Evolutionary conservation across 441 rosid species (phyloP).

Genomic region (Hura crepitans): DNA sequence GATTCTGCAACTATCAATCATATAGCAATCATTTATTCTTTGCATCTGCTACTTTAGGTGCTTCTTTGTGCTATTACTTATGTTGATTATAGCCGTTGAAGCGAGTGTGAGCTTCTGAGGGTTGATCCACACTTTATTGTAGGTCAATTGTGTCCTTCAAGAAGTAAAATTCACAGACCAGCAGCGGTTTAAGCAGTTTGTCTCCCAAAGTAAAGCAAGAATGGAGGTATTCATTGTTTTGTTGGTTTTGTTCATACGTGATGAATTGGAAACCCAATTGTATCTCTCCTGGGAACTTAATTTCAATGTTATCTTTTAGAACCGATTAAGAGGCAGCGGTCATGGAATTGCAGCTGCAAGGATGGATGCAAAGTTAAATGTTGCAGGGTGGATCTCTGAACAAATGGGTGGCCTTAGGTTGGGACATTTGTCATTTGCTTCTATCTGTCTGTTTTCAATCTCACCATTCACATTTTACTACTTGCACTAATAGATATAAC

Average conservation of each 20-base stretch:
- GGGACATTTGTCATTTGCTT: constrained; percentile 19
- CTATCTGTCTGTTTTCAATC: not conserved
- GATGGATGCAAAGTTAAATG: constrained; percentile 88
- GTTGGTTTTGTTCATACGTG: constrained; percentile 10
- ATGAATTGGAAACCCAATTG: constrained; percentile 9
- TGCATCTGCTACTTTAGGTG: not conserved
- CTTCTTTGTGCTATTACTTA: constrained; percentile 1
- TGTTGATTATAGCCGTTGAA: not conserved
- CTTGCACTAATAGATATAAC: not conserved
- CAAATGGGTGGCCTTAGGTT: constrained; percentile 98
- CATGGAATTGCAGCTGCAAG: constrained; percentile 84
- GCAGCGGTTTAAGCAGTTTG: constrained; percentile 94
- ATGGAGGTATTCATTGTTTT: constrained; percentile 63
- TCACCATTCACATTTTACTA: not conserved
- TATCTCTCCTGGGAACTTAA: constrained; percentile 10
- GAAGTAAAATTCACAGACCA: constrained; percentile 93
- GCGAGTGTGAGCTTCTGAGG: constrained; percentile 8
- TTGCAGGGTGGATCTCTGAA: constrained; percentile 93
- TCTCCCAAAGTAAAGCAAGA: constrained; percentile 86
- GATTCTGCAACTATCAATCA: not conserved
- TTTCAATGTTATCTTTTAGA: constrained; percentile 38
- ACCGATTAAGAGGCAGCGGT: constrained; percentile 86
- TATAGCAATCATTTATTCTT: not conserved
- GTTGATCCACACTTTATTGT: constrained; percentile 20
- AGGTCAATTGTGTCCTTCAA: constrained; percentile 80